Conservation (phyloP, 495 filamentous ascomycete species). For the Thermothielavioides terrestris region DNA sequence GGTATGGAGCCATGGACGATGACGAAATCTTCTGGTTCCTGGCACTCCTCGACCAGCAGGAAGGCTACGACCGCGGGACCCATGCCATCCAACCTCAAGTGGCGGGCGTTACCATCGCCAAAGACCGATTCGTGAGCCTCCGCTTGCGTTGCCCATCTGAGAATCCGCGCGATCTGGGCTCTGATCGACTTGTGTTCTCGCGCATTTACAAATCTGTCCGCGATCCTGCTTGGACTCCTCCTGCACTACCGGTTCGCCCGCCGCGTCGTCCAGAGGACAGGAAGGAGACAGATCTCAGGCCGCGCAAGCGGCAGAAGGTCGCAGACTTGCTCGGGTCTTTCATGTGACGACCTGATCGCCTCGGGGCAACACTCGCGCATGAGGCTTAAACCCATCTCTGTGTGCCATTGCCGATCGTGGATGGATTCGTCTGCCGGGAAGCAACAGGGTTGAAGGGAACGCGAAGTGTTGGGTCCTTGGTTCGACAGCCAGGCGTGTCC, state of each 20-base stretch:
- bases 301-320: slow-evolving; percentile 1
- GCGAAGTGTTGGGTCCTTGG: no score
- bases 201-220: no score
- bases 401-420: no score
- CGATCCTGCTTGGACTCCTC: no score
- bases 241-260: neutral
- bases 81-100: neutral
- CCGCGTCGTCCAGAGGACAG: neutral
- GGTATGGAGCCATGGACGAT: neutral
- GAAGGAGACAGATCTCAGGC: neutral
- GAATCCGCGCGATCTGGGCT: neutral
- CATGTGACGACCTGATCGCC: no score
- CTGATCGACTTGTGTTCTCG: neutral
- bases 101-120: neutral
- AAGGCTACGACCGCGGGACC: neutral
- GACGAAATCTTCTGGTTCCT: slow-evolving; percentile 9
- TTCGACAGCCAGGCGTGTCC: no score
- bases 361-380: no score
- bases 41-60: slow-evolving; percentile 1
- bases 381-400: neutral
- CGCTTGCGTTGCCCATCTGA: neutral
- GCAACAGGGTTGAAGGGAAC: no score
- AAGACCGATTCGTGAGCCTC: neutral
- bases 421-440: no score
- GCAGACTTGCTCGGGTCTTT: neutral